These are phyloP conservation scores for Stachybotrys elegans DNA, from an alignment of 2,329 filamentous ascomycete species.

Conservation along the genomic window DNA sequence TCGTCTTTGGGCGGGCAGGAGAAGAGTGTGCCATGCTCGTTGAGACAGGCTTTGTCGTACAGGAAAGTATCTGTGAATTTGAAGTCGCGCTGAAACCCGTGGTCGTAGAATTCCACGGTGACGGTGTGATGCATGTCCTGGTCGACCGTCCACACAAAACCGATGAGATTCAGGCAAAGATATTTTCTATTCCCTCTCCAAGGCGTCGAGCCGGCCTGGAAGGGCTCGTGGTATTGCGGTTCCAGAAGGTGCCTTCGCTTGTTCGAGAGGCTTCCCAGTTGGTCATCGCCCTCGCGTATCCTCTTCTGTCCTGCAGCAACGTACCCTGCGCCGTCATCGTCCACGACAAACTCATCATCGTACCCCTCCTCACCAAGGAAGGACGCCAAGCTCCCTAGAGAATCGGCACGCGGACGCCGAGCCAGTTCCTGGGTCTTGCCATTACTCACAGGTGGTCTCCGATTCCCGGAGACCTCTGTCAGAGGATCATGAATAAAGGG, in stretches of 20 bases:
- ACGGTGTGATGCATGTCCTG: slow-evolving; percentile 92
- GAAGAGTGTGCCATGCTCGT: slow-evolving; percentile 80
- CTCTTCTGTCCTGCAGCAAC: slow-evolving; percentile 53
- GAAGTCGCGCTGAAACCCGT: slow-evolving; percentile 86
- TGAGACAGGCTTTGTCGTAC: slow-evolving; percentile 93
- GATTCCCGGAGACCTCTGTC: slow-evolving; percentile 63
- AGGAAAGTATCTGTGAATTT: slow-evolving; percentile 96
- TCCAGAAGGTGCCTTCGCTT: slow-evolving; percentile 47
- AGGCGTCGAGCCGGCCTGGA: slow-evolving; percentile 91
- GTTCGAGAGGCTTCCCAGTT: slow-evolving; percentile 33
- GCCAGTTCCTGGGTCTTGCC: slow-evolving; percentile 41
- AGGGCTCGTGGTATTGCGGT: slow-evolving; percentile 73
- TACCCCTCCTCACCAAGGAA: slow-evolving; percentile 61
- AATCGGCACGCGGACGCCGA: slow-evolving; percentile 53
- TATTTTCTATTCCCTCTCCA: slow-evolving; percentile 95
- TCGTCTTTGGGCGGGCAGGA: slow-evolving; percentile 68
- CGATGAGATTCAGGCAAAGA: slow-evolving; percentile 85
- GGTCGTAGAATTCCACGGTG: slow-evolving; percentile 96
- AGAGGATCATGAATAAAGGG: slow-evolving; percentile 83
- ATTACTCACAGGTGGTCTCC: slow-evolving; percentile 52
- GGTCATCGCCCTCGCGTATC: slow-evolving; percentile 47
- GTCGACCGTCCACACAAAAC: slow-evolving; percentile 95
- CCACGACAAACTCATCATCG: slow-evolving; percentile 80
- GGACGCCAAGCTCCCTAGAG: slow-evolving; percentile 74
- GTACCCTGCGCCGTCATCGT: slow-evolving; percentile 94